Percentiles rank a stretch among this genome's conserved stretches.
phyloP scores from a whole-genome alignment of 2,329 filamentous ascomycete species.

The Fusarium sp. region DNA sequence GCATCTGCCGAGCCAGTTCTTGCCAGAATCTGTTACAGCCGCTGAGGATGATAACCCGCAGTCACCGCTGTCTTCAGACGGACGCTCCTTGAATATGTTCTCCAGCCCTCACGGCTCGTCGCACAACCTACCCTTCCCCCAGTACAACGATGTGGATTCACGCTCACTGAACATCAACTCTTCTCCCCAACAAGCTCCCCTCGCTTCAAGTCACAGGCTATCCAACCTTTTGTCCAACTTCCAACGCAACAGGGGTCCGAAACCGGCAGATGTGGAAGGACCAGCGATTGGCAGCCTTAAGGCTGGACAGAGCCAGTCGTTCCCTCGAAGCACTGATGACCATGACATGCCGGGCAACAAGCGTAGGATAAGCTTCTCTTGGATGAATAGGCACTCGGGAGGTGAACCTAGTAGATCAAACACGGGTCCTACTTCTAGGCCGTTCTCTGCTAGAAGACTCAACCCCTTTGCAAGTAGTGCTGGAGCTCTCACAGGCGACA shows the following conservation, averaged over 20 bases:
- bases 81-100: constrained; percentile 67
- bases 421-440: constrained; percentile 50
- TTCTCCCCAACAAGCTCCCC: constrained; percentile 56
- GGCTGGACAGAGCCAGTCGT: constrained; percentile 80
- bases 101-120: constrained; percentile 74
- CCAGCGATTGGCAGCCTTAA: constrained; percentile 78
- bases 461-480: constrained; percentile 66
- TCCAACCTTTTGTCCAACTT: constrained; percentile 70
- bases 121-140: constrained; percentile 68
- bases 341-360: constrained; percentile 65
- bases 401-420: constrained; percentile 56
- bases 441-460: constrained; percentile 59
- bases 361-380: constrained; percentile 71
- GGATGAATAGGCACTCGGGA: constrained; percentile 69
- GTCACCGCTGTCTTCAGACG: constrained; percentile 70
- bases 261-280: constrained; percentile 65
- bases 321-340: constrained; percentile 74
- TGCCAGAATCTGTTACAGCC: constrained; percentile 50
- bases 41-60: constrained; percentile 64
- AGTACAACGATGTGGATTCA: constrained; percentile 63
- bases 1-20: constrained; percentile 46
- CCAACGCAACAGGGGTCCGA: constrained; percentile 72
- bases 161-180: constrained; percentile 57
- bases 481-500: constrained; percentile 64
- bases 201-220: constrained; percentile 56